Conservation (phyloP, 805 yeast species). For the Yarrowia bubula region DNA sequence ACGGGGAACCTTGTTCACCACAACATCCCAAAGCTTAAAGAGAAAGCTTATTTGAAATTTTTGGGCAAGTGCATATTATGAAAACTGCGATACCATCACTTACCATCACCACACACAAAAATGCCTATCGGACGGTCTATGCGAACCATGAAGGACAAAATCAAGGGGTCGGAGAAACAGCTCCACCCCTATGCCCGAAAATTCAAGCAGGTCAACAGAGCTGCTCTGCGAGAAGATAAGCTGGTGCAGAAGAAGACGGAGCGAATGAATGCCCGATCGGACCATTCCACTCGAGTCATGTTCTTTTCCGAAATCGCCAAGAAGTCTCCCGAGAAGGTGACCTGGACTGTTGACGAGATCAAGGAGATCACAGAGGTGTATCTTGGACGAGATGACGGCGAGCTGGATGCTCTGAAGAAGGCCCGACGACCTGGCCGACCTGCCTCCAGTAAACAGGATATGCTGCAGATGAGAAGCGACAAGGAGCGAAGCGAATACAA, state of each 20-base stretch:
- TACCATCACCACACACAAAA: not conserved
- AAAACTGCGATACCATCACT: not conserved
- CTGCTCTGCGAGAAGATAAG: constrained; percentile 80
- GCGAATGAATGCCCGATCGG: constrained; percentile 49
- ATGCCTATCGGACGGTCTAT: constrained; percentile 74
- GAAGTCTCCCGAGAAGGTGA: constrained; percentile 41
- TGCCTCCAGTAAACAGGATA: constrained; percentile 63
- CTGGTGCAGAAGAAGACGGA: constrained; percentile 57
- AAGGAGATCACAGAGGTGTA: constrained; percentile 57
- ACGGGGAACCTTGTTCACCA: not conserved
- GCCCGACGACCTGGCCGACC: constrained; percentile 90
- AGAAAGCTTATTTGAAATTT: constrained; percentile 6
- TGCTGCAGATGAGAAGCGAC: constrained; percentile 59
- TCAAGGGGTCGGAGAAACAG: constrained; percentile 53
- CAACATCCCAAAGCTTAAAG: not conserved
- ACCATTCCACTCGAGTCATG: constrained; percentile 48
- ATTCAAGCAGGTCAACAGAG: constrained; percentile 77
- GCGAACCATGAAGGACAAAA: constrained; percentile 59
- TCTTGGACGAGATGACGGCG: constrained; percentile 70
- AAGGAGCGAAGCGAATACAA: constrained; percentile 60
- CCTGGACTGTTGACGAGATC: constrained; percentile 58
- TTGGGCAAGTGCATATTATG: constrained; percentile 1
- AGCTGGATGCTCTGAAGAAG: constrained; percentile 56
- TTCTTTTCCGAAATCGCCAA: constrained; percentile 59
- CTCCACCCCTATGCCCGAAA: constrained; percentile 89